A percentile compares a stretch with the other conserved stretches of the same genome.
These are phyloP conservation scores for Fusarium guadeloupense DNA, from an alignment of 2,329 filamentous ascomycete species.

Conservation along the genomic window DNA sequence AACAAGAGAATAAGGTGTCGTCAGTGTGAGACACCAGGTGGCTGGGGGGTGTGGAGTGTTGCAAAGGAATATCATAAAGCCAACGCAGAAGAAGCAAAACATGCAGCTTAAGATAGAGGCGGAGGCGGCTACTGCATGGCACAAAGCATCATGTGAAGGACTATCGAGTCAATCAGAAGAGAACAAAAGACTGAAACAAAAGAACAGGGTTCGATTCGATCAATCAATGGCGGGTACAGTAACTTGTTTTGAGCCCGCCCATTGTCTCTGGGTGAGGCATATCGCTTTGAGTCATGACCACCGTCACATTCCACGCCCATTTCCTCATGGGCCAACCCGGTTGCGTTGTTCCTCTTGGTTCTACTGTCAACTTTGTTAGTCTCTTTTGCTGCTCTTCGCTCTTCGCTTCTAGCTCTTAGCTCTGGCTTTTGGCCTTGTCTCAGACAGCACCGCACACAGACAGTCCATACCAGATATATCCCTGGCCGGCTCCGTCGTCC, in stretches of 20 bases:
- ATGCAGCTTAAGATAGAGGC: slow-evolving; percentile 34
- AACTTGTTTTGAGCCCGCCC: slow-evolving; percentile 16
- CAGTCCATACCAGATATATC: slow-evolving; percentile 33
- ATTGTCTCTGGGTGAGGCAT: slow-evolving; percentile 29
- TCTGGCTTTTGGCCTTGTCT: slow-evolving; percentile 29
- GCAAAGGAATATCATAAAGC: slow-evolving; percentile 17
- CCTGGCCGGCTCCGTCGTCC: slow-evolving; percentile 39
- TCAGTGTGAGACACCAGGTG: slow-evolving; percentile 42
- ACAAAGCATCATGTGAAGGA: slow-evolving; percentile 42
- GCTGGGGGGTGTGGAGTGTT: slow-evolving; percentile 27
- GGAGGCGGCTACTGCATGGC: slow-evolving; percentile 28
- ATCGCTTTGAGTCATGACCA: slow-evolving; percentile 40
- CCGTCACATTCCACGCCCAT: slow-evolving; percentile 43
- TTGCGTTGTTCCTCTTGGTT: too few species aligned
- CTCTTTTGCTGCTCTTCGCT: slow-evolving; percentile 3
- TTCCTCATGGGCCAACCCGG: slow-evolving; percentile 36
- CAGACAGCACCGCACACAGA: slow-evolving; percentile 18
- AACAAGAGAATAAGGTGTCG: slow-evolving; percentile 17
- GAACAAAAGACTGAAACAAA: slow-evolving; percentile 7
- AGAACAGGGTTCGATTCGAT: background rate
- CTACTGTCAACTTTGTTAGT: slow-evolving; percentile 6
- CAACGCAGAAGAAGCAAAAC: slow-evolving; percentile 39
- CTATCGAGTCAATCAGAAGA: background rate
- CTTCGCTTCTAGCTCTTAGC: slow-evolving; percentile 9
- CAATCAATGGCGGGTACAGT: slow-evolving; percentile 11